Evolutionary conservation across 2,329 filamentous ascomycete genomes (phyloP).

Genomic region (Purpureocillium takamizusanense): DNA sequence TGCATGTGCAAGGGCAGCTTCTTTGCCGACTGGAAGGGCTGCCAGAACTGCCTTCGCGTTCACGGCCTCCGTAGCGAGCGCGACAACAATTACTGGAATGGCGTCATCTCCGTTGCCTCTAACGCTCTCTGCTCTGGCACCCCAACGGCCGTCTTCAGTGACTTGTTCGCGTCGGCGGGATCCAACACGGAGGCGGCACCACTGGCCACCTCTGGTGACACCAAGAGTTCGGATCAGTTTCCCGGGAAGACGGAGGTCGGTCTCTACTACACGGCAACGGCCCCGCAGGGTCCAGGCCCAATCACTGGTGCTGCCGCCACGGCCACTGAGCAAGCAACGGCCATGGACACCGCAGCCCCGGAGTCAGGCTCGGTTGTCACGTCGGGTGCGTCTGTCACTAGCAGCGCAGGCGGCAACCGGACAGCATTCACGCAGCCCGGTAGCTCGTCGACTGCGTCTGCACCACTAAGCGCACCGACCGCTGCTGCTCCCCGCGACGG

Average conservation of each 20-base stretch:
- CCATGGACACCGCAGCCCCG: conserved; percentile 4
- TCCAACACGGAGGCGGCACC: conserved; percentile 10
- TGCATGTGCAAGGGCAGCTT: conserved; percentile 34
- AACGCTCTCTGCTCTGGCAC: conserved; percentile 25
- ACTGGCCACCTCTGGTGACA: conserved; percentile 20
- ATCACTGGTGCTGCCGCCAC: conserved; percentile 31
- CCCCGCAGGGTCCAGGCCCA: conserved; percentile 26
- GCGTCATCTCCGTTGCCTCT: conserved; percentile 25
- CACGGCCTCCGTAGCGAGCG: conserved; percentile 29
- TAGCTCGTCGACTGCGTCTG: too few species aligned
- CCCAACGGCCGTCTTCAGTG: conserved; percentile 24
- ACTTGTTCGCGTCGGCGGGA: conserved; percentile 22
- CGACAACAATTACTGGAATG: conserved; percentile 21
- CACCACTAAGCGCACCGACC: not conserved
- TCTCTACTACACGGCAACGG: conserved; percentile 31
- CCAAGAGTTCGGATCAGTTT: conserved; percentile 20
- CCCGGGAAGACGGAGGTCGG: conserved; percentile 28
- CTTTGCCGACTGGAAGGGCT: conserved; percentile 33
- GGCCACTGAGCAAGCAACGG: conserved; percentile 19
- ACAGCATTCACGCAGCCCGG: too few species aligned
- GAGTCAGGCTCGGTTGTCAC: conserved; percentile 5
- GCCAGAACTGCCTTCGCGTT: conserved; percentile 28
- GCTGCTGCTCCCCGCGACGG: conserved; percentile 17
- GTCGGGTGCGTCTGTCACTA: not conserved
- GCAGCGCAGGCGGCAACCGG: too few species aligned